Evolutionary conservation across 2,329 filamentous ascomycete genomes (phyloP), one percentile per base, ranked within the genome.

Genomic region (Pyrenophora seminiperda): DNA sequence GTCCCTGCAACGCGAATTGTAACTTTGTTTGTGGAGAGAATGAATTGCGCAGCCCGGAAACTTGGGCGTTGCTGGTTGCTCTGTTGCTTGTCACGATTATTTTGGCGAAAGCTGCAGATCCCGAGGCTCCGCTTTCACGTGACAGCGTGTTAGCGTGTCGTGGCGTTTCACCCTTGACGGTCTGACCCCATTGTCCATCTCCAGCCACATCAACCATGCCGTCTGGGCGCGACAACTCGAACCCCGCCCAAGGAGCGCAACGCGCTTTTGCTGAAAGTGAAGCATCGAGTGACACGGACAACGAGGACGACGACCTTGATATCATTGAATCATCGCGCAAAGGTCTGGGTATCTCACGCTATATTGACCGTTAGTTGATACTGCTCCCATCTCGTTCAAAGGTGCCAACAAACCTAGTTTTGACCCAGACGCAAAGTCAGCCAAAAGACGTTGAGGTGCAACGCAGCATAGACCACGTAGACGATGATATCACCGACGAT

Each of bases 231-330:
- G 32, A 53, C 15, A 62, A 56, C 13, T 39, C 41, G 4, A 61
- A 52, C 37, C 45, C 58, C 1, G 53, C 63, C 33, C 49, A 50
- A n/a, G 54, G 54, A 40, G 62, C 59, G 13, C 17, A 67, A 13
- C 54, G 58, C 7, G 59, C 60, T 14, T 58, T 69, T 14, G 65
- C 60, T 0, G 67, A 70, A 30, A 68, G 65, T 40, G 60, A 69
- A 29, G 40, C 42, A 13, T 38, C 46, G 6, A 68, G 60, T 37
- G 49, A 52, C 13, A 69, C 63, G 40, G 71, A 77, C 47, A 74
- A 19, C 2, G 38, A 77, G 50, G 66, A 69, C 5, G 62, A 65
- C 39, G 77, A 78, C 32, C 66, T 80, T 34, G 76, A 80, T 29
- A 72, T 74, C 29, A 70, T 76, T 11, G 53, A 63, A 40, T 58